Conservation (phyloP, 164 flowering plant genomes). For the Amborella trichopoda region DNA sequence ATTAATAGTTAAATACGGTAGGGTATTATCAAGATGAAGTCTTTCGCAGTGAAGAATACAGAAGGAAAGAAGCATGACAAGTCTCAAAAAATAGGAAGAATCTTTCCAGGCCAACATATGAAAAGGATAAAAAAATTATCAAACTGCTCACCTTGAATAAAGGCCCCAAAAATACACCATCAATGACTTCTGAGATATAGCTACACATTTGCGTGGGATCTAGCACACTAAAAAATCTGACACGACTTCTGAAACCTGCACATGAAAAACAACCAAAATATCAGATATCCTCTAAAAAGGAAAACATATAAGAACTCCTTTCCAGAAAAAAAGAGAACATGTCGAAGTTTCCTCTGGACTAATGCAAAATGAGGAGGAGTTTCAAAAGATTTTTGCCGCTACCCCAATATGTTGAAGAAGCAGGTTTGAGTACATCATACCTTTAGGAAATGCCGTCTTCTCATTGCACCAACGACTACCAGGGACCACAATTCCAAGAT, state of each 20-base stretch:
- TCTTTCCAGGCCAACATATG: too few relatives aligned
- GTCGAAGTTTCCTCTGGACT: not conserved
- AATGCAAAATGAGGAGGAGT: too few relatives aligned
- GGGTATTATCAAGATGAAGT: too few relatives aligned
- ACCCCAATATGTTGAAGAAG: too few relatives aligned
- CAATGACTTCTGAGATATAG: slow-evolving; percentile 69
- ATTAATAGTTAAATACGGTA: too few relatives aligned
- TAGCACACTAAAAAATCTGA: slow-evolving; percentile 37
- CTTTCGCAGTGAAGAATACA: too few relatives aligned
- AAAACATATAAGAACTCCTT: not conserved
- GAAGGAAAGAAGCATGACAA: too few relatives aligned
- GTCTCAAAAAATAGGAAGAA: too few relatives aligned
- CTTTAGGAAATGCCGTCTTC: slow-evolving; percentile 61
- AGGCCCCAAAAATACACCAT: slow-evolving; percentile 74
- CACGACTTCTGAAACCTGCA: slow-evolving; percentile 69
- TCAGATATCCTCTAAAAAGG: not conserved
- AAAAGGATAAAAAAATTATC: too few relatives aligned
- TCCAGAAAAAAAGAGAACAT: not conserved
- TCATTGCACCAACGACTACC: slow-evolving; percentile 55
- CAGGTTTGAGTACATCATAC: too few relatives aligned
- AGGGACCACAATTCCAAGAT: slow-evolving; percentile 32
- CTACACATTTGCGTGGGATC: slow-evolving; percentile 32
- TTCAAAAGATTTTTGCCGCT: too few relatives aligned
- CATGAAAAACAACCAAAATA: not conserved
- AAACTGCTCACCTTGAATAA: slow-evolving; percentile 89